A percentile compares a stretch with the other conserved stretches of the same genome.
Conservation (phyloP, 2,329 filamentous ascomycete genomes). For the Pezicula neosporulosa region DNA sequence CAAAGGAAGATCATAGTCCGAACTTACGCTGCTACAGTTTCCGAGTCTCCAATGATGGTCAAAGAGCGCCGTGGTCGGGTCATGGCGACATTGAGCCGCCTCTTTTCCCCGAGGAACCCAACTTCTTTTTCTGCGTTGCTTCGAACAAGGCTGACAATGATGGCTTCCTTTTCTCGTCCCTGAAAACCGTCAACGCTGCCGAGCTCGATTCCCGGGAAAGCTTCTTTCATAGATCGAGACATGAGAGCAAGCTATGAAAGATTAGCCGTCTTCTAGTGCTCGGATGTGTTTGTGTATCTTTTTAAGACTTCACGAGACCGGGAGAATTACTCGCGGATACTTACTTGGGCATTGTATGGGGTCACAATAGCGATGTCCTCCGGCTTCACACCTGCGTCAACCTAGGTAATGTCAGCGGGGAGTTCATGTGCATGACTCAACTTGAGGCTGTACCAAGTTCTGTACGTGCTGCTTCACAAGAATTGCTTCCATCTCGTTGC, state of each 20-base stretch:
- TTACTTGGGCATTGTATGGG: conserved; percentile 89
- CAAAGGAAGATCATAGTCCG: conserved; percentile 2
- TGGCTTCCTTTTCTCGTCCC: conserved; percentile 92
- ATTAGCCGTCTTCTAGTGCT: conserved; percentile 13
- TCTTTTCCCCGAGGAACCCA: conserved; percentile 88
- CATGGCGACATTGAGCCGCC: conserved; percentile 94
- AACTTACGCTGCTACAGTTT: conserved; percentile 80
- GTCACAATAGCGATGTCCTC: conserved; percentile 92
- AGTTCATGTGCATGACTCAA: background rate
- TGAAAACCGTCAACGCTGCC: conserved; percentile 97
- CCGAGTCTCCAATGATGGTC: conserved; percentile 88
- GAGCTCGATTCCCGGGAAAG: conserved; percentile 83
- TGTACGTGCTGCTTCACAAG: conserved; percentile 77
- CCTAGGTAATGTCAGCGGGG: background rate
- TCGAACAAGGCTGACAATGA: conserved; percentile 89
- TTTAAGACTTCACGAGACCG: background rate
- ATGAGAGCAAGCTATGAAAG: conserved; percentile 66
- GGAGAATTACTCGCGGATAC: conserved; percentile 12
- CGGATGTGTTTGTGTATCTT: background rate
- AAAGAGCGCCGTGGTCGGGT: conserved; percentile 89
- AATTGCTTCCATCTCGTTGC: conserved; percentile 85
- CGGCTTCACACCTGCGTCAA: conserved; percentile 74
- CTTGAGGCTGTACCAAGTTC: conserved; percentile 45
- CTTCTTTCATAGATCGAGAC: conserved; percentile 71
- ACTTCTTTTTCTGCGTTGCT: conserved; percentile 87